Conservation (phyloP, 2,329 filamentous ascomycete species). For the Thermothelomyces thermophilus region DNA sequence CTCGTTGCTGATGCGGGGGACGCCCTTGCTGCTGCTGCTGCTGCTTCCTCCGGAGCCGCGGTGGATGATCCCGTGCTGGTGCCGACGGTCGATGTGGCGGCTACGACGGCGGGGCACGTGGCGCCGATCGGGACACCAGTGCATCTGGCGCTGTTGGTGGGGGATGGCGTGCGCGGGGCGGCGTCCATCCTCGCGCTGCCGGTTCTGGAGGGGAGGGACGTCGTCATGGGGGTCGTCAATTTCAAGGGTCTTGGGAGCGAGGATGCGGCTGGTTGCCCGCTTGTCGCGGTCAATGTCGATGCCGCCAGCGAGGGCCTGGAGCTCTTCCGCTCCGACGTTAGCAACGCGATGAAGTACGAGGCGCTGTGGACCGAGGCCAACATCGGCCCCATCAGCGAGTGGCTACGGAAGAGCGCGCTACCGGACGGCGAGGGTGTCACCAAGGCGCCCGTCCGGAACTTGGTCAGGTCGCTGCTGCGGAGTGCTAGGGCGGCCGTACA, state of each 20-base stretch:
- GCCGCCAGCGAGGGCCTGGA: constrained; percentile 57
- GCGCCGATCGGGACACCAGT: constrained; percentile 72
- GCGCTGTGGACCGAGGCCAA: constrained; percentile 68
- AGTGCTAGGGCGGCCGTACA: constrained; percentile 46
- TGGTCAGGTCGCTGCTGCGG: constrained; percentile 62
- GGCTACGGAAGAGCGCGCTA: constrained; percentile 51
- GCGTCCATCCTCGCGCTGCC: constrained; percentile 44
- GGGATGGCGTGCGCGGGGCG: constrained; percentile 64
- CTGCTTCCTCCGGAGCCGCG: constrained; percentile 28
- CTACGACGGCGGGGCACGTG: constrained; percentile 55
- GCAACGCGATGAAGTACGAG: constrained; percentile 66
- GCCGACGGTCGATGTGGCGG: constrained; percentile 64
- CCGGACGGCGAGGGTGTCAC: constrained; percentile 38
- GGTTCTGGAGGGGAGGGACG: constrained; percentile 32
- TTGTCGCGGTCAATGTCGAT: constrained; percentile 56
- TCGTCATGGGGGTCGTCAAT: constrained; percentile 52
- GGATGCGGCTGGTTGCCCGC: constrained; percentile 42
- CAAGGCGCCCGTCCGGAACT: constrained; percentile 57
- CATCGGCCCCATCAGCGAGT: constrained; percentile 56
- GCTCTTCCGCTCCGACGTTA: constrained; percentile 61
- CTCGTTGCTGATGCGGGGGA: constrained; percentile 47
- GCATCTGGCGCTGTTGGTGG: constrained; percentile 71
- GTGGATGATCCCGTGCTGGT: constrained; percentile 61
- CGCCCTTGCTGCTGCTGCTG: constrained; percentile 32
- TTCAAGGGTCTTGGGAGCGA: constrained; percentile 19